Percentiles rank a stretch among this genome's conserved stretches.
phyloP scores from a whole-genome alignment of 2,329 filamentous ascomycete species.

The Fusarium ramigenum region DNA sequence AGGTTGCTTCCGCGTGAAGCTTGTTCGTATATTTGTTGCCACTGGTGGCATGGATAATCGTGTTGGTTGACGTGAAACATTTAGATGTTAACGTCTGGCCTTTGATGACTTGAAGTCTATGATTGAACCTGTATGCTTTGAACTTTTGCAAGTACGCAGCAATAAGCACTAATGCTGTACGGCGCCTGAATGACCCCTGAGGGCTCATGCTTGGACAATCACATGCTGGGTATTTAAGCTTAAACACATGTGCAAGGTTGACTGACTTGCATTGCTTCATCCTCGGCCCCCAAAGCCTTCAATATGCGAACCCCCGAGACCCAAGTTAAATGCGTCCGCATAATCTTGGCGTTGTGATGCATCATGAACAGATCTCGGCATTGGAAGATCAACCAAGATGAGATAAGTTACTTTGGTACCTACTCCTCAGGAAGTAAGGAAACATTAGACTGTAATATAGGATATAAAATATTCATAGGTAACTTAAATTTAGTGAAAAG shows the following conservation, averaged over 20 bases:
- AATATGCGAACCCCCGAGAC: not conserved
- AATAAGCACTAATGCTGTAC: not conserved
- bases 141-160: no score
- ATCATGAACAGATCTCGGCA: no score
- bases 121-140: not conserved
- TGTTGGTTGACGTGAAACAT: not conserved
- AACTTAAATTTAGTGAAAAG: no score
- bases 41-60: not conserved
- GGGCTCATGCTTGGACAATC: not conserved
- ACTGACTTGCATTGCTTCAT: not conserved
- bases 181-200: not conserved
- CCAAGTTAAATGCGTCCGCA: rapidly evolving
- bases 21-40: not conserved
- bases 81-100: not conserved
- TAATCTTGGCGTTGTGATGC: not conserved
- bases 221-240: not conserved
- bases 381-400: not conserved
- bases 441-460: no score
- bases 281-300: not conserved
- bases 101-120: not conserved
- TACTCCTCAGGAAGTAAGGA: no score
- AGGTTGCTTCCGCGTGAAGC: not conserved
- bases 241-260: not conserved
- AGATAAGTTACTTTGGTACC: no score
- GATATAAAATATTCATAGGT: no score